Conservation (phyloP, 257 asterid species). For the Rauvolfia tetraphylla region DNA sequence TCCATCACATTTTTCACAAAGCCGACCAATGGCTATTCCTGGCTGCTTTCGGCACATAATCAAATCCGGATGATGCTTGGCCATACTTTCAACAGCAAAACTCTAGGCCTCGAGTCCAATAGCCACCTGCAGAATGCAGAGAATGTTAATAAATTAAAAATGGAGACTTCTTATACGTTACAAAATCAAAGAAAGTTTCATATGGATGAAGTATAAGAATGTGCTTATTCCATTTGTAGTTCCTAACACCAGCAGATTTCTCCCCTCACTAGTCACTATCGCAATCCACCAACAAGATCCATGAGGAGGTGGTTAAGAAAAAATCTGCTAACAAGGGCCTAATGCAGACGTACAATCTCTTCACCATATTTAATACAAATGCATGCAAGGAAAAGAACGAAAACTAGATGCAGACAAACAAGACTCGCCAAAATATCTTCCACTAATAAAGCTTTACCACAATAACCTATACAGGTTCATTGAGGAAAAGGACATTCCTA, state of each 20-base stretch:
- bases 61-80: conserved; percentile 91
- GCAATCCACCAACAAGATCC: not conserved
- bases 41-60: conserved; percentile 94
- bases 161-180: not conserved
- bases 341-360: not conserved
- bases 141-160: not conserved
- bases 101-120: not conserved
- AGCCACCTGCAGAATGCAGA: not conserved
- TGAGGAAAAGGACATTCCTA: not conserved
- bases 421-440: not conserved
- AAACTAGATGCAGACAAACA: too few relatives aligned
- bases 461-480: not conserved
- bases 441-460: not conserved
- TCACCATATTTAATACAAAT: too few relatives aligned
- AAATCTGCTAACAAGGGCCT: not conserved
- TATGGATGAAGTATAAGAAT: not conserved
- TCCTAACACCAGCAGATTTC: not conserved
- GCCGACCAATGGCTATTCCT: conserved; percentile 83
- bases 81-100: conserved; percentile 40
- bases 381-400: too few relatives aligned
- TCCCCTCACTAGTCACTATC: too few relatives aligned
- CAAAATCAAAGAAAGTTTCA: not conserved
- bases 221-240: not conserved
- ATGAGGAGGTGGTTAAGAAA: not conserved
- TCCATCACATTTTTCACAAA: conserved; percentile 85